Conservation (phyloP, 805 yeast genomes). For the Pichia cephalocereana region DNA sequence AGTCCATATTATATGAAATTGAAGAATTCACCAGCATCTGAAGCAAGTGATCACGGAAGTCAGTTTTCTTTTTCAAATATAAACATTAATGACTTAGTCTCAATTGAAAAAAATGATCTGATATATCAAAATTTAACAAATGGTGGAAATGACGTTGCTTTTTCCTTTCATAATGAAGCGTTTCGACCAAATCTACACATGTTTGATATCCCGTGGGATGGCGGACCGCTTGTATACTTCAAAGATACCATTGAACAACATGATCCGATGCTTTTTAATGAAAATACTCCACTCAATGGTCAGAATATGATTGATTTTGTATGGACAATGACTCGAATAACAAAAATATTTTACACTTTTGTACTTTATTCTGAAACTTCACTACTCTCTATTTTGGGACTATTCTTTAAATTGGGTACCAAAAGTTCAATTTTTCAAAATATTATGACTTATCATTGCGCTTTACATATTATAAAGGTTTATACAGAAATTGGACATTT, state of each 20-base stretch:
- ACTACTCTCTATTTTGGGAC: not conserved
- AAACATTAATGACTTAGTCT: slow-evolving; percentile 1
- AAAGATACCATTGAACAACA: slow-evolving; percentile 1
- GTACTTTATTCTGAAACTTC: slow-evolving; percentile 6
- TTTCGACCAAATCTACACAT: slow-evolving; percentile 2
- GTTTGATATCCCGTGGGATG: slow-evolving; percentile 6
- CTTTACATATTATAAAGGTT: slow-evolving; percentile 6
- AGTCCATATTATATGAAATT: no score
- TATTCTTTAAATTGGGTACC: slow-evolving; percentile 4
- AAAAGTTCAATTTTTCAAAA: slow-evolving; percentile 10
- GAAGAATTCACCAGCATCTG: no score
- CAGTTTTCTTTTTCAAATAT: not conserved
- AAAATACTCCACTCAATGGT: not conserved
- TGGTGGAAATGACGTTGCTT: not conserved
- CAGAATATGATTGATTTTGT: slow-evolving; percentile 8
- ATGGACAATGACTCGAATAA: slow-evolving; percentile 8
- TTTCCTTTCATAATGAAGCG: not conserved
- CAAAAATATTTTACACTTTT: slow-evolving; percentile 6
- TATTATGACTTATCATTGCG: slow-evolving; percentile 7
- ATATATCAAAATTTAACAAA: not conserved
- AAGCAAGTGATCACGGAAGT: no score
- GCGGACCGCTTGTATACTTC: slow-evolving; percentile 2
- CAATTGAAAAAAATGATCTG: slow-evolving; percentile 1
- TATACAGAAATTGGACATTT: slow-evolving; percentile 1
- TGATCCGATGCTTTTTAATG: slow-evolving; percentile 3